phyloP scores from a whole-genome alignment of 1,284 basidiomycete species.

The Neolentinus lepideus region DNA sequence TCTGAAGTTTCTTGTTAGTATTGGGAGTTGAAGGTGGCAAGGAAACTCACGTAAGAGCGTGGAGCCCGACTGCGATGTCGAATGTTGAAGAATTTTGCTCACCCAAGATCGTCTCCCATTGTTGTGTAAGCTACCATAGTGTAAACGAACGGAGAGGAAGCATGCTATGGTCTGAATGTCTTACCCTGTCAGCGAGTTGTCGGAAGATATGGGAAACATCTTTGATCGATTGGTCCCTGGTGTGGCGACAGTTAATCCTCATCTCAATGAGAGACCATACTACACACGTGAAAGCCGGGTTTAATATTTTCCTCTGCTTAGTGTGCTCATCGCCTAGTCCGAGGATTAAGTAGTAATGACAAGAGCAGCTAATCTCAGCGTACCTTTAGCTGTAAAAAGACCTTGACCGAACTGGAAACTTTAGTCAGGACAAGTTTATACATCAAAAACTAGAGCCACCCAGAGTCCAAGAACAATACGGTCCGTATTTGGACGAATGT shows the following conservation, averaged over 20 bases:
- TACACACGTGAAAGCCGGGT: not conserved
- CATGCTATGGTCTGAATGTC: not conserved
- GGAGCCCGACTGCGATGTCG: conserved; percentile 5
- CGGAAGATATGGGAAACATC: not conserved
- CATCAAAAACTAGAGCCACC: not conserved
- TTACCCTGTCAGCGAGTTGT: not conserved
- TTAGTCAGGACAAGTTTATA: not conserved
- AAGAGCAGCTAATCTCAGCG: not conserved
- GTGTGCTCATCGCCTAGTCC: not conserved
- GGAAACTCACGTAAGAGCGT: conserved; percentile 7
- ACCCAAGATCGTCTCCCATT: not conserved
- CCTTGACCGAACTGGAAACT: not conserved
- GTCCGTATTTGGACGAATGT: not conserved
- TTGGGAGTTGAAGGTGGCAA: not conserved
- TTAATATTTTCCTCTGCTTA: not conserved
- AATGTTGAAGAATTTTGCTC: not conserved
- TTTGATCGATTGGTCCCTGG: not conserved
- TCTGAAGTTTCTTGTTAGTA: not conserved
- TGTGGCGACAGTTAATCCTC: not conserved
- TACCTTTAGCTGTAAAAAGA: not conserved
- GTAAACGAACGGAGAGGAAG: not conserved
- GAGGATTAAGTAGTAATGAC: not conserved
- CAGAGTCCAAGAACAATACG: not conserved
- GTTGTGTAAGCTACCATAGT: not conserved
- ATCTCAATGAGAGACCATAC: not conserved